Conservation (phyloP, 23 red algal species). For the Gracilaria caudata region DNA sequence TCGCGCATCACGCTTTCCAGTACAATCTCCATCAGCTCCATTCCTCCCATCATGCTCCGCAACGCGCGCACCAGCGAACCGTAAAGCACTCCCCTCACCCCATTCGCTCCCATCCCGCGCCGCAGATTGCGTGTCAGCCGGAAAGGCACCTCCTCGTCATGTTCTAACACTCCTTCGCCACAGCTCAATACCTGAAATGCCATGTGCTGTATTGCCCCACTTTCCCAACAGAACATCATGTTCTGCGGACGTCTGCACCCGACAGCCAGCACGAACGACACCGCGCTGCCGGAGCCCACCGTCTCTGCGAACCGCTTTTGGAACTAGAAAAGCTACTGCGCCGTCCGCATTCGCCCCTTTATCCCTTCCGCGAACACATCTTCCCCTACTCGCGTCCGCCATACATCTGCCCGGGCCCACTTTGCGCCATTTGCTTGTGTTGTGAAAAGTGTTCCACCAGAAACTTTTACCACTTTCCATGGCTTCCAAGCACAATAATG, state of each 20-base stretch:
- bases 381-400: constrained; percentile 58
- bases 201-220: constrained; percentile 64
- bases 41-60: constrained; percentile 44
- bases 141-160: constrained; percentile 95
- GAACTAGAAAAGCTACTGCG: constrained; percentile 48
- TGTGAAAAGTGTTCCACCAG: constrained; percentile 78
- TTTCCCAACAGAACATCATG: constrained; percentile 73
- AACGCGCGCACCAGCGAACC: constrained; percentile 74
- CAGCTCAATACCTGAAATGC: constrained; percentile 62
- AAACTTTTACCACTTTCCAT: constrained; percentile 85
- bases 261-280: constrained; percentile 74
- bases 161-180: constrained; percentile 68
- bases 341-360: constrained; percentile 28
- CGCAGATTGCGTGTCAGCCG: constrained; percentile 91
- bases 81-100: constrained; percentile 70
- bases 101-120: constrained; percentile 52
- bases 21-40: constrained; percentile 44
- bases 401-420: constrained; percentile 82
- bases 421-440: constrained; percentile 73
- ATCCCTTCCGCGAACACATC: constrained; percentile 63
- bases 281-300: constrained; percentile 59
- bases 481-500: constrained; percentile 71
- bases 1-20: constrained; percentile 68
- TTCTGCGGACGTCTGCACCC: constrained; percentile 83
- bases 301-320: constrained; percentile 84